Evolutionary conservation across 2,329 filamentous ascomycete genomes (phyloP), one percentile per base, ranked within the genome.

Genomic region (Fusarium sp.): DNA sequence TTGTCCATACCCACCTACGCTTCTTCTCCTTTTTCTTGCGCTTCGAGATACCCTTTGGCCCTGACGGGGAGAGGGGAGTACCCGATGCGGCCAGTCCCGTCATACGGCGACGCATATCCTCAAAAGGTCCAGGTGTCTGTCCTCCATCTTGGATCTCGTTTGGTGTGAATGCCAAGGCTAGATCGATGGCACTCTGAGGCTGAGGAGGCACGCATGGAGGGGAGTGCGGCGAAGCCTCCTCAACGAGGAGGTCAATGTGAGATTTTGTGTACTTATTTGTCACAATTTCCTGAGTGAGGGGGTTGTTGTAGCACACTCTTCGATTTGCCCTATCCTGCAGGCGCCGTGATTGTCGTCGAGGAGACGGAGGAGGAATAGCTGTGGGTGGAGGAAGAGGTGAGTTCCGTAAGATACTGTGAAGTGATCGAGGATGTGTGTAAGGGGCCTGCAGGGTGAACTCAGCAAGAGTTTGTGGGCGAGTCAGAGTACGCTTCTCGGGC

Each of bases 341-440:
- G 17, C 88, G 86, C 33, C 84, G 80, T 3, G 89, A 90, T 67
- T 87, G 85, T 41, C 88, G 83, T 63, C 85, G 83, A 4, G 88
- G 86, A 2, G 88, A 89, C 9, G 83, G 80, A 3, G 88, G 87
- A 13, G 86, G 86, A 36, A 82, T 81, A 5, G 86, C 83, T 25
- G 81, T 86, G 6, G 83, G 79, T 2, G 88, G 86, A 25, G 89
- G 88, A 11, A 91, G 83, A 22, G 90, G 90, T 8, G 90, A 92
- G 82, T 92, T 92, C 58, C 89, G 87, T 27, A 92, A 84, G 74
- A 92, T 92, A 79, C 89, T 91, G 77, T 88, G 89, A 14, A 91
- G 85, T 45, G 84, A 83, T 62, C 85, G 85, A 38, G 89, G 87
- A 69, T 89, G 89, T 4, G 83, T 87, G 74, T 92, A 91, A 4